Evolutionary conservation across 257 asterid genomes (phyloP).

Genomic region (Solanum stenotomum): DNA sequence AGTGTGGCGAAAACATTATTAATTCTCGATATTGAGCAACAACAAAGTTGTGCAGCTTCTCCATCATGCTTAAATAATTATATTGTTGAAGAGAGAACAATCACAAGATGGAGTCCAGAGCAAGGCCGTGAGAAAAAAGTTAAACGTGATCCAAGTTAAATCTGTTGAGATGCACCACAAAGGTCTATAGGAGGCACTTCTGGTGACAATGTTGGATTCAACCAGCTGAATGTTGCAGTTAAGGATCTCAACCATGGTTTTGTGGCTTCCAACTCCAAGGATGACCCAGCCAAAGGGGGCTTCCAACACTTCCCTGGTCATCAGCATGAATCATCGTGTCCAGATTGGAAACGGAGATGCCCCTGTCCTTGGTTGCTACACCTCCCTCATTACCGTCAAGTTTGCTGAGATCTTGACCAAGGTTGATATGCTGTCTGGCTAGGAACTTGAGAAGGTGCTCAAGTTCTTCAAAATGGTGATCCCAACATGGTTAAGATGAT

Average conservation of each 20-base stretch:
- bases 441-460: neutral
- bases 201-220: neutral
- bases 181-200: neutral
- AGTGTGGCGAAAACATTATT: conserved; percentile 74
- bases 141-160: neutral
- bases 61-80: conserved; percentile 28
- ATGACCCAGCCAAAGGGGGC: conserved; percentile 21
- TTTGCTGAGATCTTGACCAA: neutral
- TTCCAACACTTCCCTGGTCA: conserved; percentile 40
- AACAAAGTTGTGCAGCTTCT: neutral
- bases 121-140: conserved; percentile 32
- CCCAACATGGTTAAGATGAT: conserved; percentile 34
- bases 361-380: neutral
- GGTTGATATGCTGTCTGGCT: neutral
- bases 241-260: conserved; percentile 23
- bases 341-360: conserved; percentile 54
- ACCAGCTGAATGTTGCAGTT: conserved; percentile 45
- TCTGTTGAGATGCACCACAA: conserved; percentile 41
- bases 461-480: conserved; percentile 58
- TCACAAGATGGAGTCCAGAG: conserved; percentile 67
- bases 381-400: neutral
- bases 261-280: conserved; percentile 43
- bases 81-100: conserved; percentile 45
- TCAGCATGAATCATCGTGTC: conserved; percentile 59
- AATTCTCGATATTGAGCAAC: conserved; percentile 29